Evolutionary conservation across 352 stramenopile species (phyloP).

Genomic region (Pythium phragmitis): DNA sequence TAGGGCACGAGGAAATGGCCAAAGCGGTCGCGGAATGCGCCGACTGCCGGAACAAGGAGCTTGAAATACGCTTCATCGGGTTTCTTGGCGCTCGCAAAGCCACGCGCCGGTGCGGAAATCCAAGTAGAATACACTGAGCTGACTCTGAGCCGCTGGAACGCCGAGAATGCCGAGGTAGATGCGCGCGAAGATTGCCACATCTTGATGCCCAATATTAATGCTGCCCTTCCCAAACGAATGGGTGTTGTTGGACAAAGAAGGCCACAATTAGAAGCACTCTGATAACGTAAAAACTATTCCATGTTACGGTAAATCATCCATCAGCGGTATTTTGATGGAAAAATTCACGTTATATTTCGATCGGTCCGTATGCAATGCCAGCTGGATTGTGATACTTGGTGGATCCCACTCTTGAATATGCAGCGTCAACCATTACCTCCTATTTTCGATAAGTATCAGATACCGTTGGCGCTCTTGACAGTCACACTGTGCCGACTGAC

Average conservation of each 20-base stretch:
- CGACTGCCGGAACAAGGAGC: slow-evolving; percentile 19
- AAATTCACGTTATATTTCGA: not conserved
- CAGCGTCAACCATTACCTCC: slow-evolving; percentile 10
- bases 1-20: slow-evolving; percentile 28
- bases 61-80: slow-evolving; percentile 10
- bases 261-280: not conserved
- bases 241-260: not conserved
- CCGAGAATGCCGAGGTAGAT: not conserved
- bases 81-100: slow-evolving; percentile 7
- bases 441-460: not conserved
- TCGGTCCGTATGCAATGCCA: slow-evolving; percentile 7
- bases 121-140: not conserved
- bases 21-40: slow-evolving; percentile 10
- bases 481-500: not conserved
- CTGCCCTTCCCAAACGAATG: not conserved
- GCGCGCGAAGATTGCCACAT: slow-evolving; percentile 17
- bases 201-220: not conserved
- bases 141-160: not conserved
- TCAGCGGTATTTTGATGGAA: not conserved
- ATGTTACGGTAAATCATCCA: slow-evolving; percentile 1
- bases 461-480: not conserved
- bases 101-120: slow-evolving; percentile 6
- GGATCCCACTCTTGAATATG: not conserved
- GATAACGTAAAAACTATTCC: not conserved
- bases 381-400: not conserved